phyloP scores from a whole-genome alignment of 228 moss, liverwort and hornwort genomes.

The Sphagnum magellanicum region DNA sequence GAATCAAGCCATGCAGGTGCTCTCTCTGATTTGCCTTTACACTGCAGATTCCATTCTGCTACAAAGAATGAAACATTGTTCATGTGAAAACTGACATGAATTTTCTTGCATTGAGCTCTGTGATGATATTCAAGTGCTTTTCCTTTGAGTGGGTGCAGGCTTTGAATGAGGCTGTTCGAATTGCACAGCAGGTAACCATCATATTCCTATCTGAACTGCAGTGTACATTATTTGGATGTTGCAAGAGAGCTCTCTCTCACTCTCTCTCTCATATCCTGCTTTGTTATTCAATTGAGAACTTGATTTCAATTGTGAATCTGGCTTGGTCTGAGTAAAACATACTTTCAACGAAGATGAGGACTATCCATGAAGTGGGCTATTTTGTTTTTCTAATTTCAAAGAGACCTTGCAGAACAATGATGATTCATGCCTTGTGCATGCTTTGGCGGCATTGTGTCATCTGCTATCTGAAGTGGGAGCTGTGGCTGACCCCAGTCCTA shows the following conservation, averaged over 20 bases:
- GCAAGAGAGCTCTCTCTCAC: not conserved
- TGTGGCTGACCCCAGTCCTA: conserved; percentile 22
- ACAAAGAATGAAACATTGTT: too few relatives aligned
- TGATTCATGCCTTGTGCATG: conserved; percentile 76
- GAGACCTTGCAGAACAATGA: conserved; percentile 55
- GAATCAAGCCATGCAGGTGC: conserved; percentile 67
- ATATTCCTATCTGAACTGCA: not conserved
- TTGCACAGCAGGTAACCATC: conserved; percentile 60
- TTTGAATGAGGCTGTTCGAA: conserved; percentile 89
- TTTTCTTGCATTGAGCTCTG: too few relatives aligned
- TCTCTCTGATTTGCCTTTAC: not conserved
- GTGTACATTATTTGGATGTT: not conserved
- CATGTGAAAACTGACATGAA: too few relatives aligned
- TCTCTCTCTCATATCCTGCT: too few relatives aligned
- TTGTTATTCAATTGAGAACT: too few relatives aligned
- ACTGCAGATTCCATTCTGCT: not conserved
- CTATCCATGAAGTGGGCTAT: too few relatives aligned
- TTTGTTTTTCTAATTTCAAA: too few relatives aligned
- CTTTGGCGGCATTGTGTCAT: conserved; percentile 83
- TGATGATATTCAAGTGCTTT: too few relatives aligned
- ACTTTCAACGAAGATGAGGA: not conserved
- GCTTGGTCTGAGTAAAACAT: not conserved
- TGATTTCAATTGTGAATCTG: too few relatives aligned
- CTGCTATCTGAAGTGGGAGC: conserved; percentile 80
- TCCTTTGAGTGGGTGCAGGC: conserved; percentile 25